Base-by-base conservation (phyloP, 1,284 basidiomycete species). In the Naganishia sp. region DNA sequence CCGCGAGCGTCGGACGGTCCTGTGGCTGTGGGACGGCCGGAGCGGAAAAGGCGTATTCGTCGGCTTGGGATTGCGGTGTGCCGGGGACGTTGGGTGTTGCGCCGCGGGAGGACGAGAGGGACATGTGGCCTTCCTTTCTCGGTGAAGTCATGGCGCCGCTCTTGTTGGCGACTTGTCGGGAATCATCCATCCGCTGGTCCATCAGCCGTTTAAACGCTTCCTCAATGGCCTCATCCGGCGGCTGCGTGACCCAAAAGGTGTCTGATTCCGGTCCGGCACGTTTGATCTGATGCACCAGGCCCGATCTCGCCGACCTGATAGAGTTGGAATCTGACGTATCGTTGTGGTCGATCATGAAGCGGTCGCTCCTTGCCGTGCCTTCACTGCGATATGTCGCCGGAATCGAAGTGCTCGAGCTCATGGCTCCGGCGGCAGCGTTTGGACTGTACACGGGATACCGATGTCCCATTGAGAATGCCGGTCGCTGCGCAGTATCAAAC, bases 101-200 rank as follows among this genome's bases (percentile, higher is more conserved):
- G 18, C 33, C 59, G 36, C 48, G 59, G 15, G 59, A 61, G 5
- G 59, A 61, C 16, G 39, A 52, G n/a, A 61, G 36, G 23, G 59
- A 61, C 15, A 42, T 36, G 25, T 61, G 59, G 15, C 59, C 59
- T 10, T 61, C 59, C 28, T 61, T 61, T 31, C 59, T 61, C 21
- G 59, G 59, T 18, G 59, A 61, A 43, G 36, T 28, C 23, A 49
- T 23, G 7, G 18, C 57, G 33, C 46, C 46, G 42, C 31, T 50
- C 57, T 60, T 60, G 18, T 28, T 49, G 7, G 59, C 21, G 18
- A 61, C 36, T 25, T 61, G 48, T 3, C 59, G 59, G 15, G 59
- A 42, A 43, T 61, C 59, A 31, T 61, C 59, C 59, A 61, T 61
- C 36, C 59, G 59, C 39, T 61, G 59, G 39, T 61, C 59, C 59